Conservation (phyloP, 768 basidiomycete species). For the Pulveroboletus ravenelii region DNA sequence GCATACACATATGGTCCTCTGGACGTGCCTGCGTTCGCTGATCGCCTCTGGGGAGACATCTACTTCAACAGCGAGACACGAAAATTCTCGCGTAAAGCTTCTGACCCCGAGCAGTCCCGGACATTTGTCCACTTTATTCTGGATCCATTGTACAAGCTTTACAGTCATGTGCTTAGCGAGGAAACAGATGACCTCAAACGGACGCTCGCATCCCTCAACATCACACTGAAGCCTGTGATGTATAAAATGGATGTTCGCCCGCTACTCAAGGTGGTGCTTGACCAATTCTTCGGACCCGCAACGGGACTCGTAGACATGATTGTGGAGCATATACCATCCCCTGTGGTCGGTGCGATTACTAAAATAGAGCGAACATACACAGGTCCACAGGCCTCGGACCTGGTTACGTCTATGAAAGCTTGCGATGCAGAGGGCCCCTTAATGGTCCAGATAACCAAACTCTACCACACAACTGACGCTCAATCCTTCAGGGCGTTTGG, state of each 20-base stretch:
- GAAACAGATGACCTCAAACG: conserved; percentile 83
- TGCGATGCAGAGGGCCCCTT: conserved; percentile 84
- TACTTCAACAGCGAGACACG: conserved; percentile 83
- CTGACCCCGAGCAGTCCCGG: conserved; percentile 68
- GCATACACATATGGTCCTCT: conserved; percentile 85
- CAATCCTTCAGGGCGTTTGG: conserved; percentile 96
- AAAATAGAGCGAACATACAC: conserved; percentile 86
- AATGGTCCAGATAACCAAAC: conserved; percentile 89
- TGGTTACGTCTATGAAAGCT: conserved; percentile 74
- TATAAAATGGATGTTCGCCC: conserved; percentile 99
- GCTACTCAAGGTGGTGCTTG: conserved; percentile 85
- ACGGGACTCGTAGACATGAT: conserved; percentile 93
- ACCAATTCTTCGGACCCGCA: conserved; percentile 92
- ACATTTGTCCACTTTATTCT: conserved; percentile 96
- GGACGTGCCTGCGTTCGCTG: conserved; percentile 82
- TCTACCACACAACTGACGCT: conserved; percentile 96
- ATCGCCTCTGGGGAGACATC: conserved; percentile 96
- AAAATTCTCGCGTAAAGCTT: conserved; percentile 84
- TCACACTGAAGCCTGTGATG: conserved; percentile 85
- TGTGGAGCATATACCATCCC: conserved; percentile 85
- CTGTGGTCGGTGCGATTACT: conserved; percentile 47
- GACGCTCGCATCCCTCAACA: conserved; percentile 74
- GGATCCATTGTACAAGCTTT: conserved; percentile 95
- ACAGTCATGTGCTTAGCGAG: conserved; percentile 91
- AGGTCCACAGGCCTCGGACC: conserved; percentile 78